These are phyloP conservation scores for Astrothelium subdiscretum DNA, from an alignment of 495 filamentous ascomycete species.

Conservation along the genomic window DNA sequence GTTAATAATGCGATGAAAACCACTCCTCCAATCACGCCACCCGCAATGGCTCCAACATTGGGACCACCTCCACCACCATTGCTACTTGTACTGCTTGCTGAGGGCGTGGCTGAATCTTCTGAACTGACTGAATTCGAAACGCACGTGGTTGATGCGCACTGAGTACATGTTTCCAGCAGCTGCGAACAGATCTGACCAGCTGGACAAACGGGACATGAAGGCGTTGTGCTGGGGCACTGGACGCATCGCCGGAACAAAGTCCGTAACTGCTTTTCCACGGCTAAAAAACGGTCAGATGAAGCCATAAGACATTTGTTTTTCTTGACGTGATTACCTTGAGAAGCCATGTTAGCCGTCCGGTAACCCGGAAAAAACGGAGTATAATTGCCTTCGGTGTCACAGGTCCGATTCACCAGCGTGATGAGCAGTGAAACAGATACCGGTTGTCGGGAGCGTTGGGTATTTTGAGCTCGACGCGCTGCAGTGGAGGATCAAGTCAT, in stretches of 20 bases:
- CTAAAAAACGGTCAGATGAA: neutral
- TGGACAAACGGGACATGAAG: conserved; percentile 22
- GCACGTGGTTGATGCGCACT: conserved; percentile 51
- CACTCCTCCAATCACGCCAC: conserved; percentile 72
- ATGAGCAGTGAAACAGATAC: neutral
- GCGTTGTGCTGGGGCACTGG: conserved; percentile 20
- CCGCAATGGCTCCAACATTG: conserved; percentile 70
- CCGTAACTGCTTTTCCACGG: conserved; percentile 10
- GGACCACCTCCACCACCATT: conserved; percentile 33
- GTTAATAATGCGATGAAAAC: conserved; percentile 54
- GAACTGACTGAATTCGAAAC: conserved; percentile 20
- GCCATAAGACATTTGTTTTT: neutral
- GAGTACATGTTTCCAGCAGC: conserved; percentile 41
- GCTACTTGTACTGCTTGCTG: conserved; percentile 21
- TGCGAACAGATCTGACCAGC: conserved; percentile 42
- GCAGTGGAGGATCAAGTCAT: neutral
- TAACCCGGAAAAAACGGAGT: too few species aligned
- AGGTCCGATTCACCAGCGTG: too few species aligned
- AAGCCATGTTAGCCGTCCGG: too few species aligned
- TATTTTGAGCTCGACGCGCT: neutral
- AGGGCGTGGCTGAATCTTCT: conserved; percentile 24
- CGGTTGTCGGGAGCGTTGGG: neutral
- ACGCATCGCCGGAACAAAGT: conserved; percentile 30
- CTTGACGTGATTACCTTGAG: neutral
- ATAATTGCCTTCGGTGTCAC: too few species aligned